Percentiles rank a stretch among this genome's conserved stretches.
Conservation (phyloP, 441 rosid species). For the Croton laevigatus region DNA sequence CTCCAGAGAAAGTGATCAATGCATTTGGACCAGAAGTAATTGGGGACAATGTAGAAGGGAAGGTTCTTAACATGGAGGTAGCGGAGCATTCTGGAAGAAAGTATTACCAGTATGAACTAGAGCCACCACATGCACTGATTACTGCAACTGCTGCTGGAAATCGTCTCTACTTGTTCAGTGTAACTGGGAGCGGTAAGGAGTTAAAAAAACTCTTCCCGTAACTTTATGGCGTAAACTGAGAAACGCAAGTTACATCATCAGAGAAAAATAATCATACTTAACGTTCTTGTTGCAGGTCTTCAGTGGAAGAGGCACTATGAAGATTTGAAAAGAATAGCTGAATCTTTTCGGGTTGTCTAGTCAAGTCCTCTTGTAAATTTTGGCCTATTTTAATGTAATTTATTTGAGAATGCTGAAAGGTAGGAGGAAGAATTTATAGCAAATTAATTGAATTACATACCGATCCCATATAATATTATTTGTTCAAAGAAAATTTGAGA, state of each 20-base stretch:
- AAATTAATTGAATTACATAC: background rate
- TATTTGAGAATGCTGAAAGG: background rate
- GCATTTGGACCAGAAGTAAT: conserved; percentile 95
- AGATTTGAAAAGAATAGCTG: conserved; percentile 82
- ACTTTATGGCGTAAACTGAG: background rate
- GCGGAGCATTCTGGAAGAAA: conserved; percentile 66
- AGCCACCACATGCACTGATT: conserved; percentile 86
- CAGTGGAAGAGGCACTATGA: conserved; percentile 95
- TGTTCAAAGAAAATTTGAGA: background rate
- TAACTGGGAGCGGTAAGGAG: conserved; percentile 64
- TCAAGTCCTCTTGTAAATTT: conserved; percentile 3
- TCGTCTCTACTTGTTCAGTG: conserved; percentile 75
- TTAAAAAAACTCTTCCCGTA: background rate
- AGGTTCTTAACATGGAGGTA: conserved; percentile 61
- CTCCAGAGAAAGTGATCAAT: conserved; percentile 77
- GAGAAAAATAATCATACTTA: background rate
- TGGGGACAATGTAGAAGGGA: conserved; percentile 90
- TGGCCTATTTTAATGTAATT: background rate
- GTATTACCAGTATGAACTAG: conserved; percentile 83
- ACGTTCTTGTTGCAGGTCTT: conserved; percentile 50
- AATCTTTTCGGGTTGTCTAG: conserved; percentile 77
- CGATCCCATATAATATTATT: background rate
- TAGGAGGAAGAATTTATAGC: background rate
- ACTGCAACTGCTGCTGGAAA: conserved; percentile 97
- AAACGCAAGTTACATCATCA: background rate